Percentiles rank a stretch among this genome's conserved stretches.
phyloP scores from a whole-genome alignment of 2,329 filamentous ascomycete species.

The Penicillium griseofulvum region DNA sequence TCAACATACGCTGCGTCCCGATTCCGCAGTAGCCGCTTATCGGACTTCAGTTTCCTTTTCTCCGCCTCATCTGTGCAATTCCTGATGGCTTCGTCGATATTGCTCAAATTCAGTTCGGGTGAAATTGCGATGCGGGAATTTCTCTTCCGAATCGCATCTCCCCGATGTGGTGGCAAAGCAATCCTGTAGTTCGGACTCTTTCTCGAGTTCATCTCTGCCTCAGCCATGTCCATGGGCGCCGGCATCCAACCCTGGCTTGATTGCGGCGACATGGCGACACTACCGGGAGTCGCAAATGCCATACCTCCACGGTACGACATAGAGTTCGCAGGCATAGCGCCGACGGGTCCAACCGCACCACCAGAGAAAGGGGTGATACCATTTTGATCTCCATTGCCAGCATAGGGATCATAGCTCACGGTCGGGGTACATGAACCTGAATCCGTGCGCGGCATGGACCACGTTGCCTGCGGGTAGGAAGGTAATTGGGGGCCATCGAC shows the following conservation, averaged over 20 bases:
- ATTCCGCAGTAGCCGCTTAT: conserved; percentile 88
- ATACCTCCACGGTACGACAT: conserved; percentile 49
- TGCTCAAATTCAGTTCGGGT: conserved; percentile 84
- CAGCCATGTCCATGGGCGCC: conserved; percentile 48
- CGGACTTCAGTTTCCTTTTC: conserved; percentile 96
- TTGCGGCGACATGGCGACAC: conserved; percentile 60
- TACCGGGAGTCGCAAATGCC: conserved; percentile 48
- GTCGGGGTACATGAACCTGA: conserved; percentile 74
- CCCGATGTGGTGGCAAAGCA: conserved; percentile 72
- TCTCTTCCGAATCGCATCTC: conserved; percentile 96
- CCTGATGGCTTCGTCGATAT: conserved; percentile 89
- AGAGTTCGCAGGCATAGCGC: conserved; percentile 37
- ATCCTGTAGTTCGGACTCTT: conserved; percentile 66
- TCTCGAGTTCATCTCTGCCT: conserved; percentile 53
- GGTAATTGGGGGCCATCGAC: conserved; percentile 49
- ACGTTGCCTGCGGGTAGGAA: conserved; percentile 48
- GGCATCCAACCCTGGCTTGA: conserved; percentile 58
- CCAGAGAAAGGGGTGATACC: conserved; percentile 44
- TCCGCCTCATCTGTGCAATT: conserved; percentile 79
- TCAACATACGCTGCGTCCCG: conserved; percentile 86
- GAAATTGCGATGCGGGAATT: conserved; percentile 98
- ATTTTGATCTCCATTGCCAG: conserved; percentile 51
- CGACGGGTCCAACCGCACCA: conserved; percentile 43
- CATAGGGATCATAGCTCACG: conserved; percentile 65
- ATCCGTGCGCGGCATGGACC: conserved; percentile 60